Evolutionary conservation across 2,329 filamentous ascomycete species (phyloP), one percentile per base, ranked within the genome.

Genomic region (Aspergillus alliaceus): DNA sequence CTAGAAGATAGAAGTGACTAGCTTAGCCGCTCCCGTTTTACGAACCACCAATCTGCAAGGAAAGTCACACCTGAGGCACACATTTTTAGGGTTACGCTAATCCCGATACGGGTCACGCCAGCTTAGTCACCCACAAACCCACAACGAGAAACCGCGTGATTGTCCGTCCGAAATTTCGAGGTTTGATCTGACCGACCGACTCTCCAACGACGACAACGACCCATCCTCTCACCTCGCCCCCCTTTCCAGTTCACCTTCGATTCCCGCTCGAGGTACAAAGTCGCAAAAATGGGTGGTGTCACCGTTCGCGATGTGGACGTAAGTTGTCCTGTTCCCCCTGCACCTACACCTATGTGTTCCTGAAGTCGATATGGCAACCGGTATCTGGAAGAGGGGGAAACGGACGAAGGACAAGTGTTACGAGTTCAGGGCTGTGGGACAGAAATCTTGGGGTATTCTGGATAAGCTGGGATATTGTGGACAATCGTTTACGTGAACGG

Each of bases 271-370:
- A 66, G 63, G 63, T 66, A 53, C 67, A 60, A 70, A 72, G 69
- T 73, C 79, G 81, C 80, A 79, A 86, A 79, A 75, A 87, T 87
- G 85, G 82, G 82, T 79, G 85, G 85, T 78, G 84, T 87, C 76
- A 82, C 80, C 73, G 85, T 87, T 79, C 84, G 84, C 77, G 85
- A 87, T 82, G 85, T 87, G 76, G 83, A 85, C 75, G 82, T 84
- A 80, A 74, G 79, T 78, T 62, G 51, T 53, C 51, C 59, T 64
- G 59, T 59, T 62, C 63, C 52, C 63, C 57, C 47, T 51, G 50
- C 42, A 44, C 52, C 40, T 59, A 55, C 53, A 59, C 54, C 52
- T 53, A 56, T 51, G 52, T 56, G 61, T 58, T 66, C 58, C 59
- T 60, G 55, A 53, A 34, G 46, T 56, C 46, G 53, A 50, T 31